phyloP scores from a whole-genome alignment of 2,329 filamentous ascomycete species.

The Xylaria sp. region DNA sequence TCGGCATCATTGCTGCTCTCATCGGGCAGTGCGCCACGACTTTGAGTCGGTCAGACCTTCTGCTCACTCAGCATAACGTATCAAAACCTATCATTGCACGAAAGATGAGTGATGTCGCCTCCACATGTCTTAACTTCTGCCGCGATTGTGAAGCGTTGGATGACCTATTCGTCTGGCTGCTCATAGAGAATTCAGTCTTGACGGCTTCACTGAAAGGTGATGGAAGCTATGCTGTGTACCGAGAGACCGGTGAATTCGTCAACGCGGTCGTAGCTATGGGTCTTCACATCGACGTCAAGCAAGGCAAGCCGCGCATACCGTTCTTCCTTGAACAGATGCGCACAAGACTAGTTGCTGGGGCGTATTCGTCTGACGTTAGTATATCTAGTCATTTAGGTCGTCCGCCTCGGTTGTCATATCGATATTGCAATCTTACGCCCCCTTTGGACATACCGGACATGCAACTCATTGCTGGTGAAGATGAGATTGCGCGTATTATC shows the following conservation, averaged over 20 bases:
- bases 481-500: conserved; percentile 43
- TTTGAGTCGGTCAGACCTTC: conserved; percentile 42
- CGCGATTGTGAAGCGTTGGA: conserved; percentile 49
- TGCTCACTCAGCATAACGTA: conserved; percentile 45
- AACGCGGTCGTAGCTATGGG: conserved; percentile 48
- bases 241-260: conserved; percentile 46
- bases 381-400: conserved; percentile 48
- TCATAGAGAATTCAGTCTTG: conserved; percentile 43
- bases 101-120: conserved; percentile 45
- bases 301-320: conserved; percentile 43
- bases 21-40: conserved; percentile 45
- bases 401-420: conserved; percentile 48
- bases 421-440: conserved; percentile 47
- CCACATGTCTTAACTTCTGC: conserved; percentile 47
- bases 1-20: conserved; percentile 48
- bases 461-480: conserved; percentile 43
- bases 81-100: conserved; percentile 43
- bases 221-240: conserved; percentile 46
- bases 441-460: conserved; percentile 46
- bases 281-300: conserved; percentile 47
- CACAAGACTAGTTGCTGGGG: conserved; percentile 40
- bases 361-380: conserved; percentile 48
- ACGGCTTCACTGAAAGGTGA: conserved; percentile 44
- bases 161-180: conserved; percentile 49
- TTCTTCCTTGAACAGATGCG: conserved; percentile 49